These are phyloP conservation scores for Mycena sanguinolenta DNA, from an alignment of 768 basidiomycete species.

Conservation along the genomic window DNA sequence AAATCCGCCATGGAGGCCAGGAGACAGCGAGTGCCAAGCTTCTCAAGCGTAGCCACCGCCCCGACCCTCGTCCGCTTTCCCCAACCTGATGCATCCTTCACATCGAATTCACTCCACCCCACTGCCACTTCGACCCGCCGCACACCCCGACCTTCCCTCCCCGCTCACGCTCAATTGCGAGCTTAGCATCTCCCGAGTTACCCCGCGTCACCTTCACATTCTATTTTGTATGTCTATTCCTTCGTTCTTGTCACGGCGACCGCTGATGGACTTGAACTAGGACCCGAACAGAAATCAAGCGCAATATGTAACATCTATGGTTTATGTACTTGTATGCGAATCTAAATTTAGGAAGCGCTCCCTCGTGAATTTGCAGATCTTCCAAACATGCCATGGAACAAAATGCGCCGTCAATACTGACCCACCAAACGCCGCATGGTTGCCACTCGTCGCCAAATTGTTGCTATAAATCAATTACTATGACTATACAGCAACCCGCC, in stretches of 20 bases:
- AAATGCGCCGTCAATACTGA: too few species aligned
- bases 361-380: too few species aligned
- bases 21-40: background rate
- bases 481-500: background rate
- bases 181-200: background rate
- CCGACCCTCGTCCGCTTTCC: constrained; percentile 19
- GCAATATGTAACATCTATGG: background rate
- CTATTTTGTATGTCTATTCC: background rate
- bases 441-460: too few species aligned
- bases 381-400: too few species aligned
- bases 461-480: constrained; percentile 13
- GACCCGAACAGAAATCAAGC: background rate
- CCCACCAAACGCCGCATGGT: too few species aligned
- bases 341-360: too few species aligned
- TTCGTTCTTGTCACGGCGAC: background rate
- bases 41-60: constrained; percentile 13
- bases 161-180: background rate
- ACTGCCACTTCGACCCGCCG: constrained; percentile 2
- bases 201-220: background rate
- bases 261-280: background rate
- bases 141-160: background rate
- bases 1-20: constrained; percentile 14
- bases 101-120: constrained; percentile 10
- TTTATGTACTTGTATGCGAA: background rate
- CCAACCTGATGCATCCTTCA: background rate